Base-by-base conservation (phyloP, 1,284 basidiomycete genomes). In the Calocybe gambosa region DNA sequence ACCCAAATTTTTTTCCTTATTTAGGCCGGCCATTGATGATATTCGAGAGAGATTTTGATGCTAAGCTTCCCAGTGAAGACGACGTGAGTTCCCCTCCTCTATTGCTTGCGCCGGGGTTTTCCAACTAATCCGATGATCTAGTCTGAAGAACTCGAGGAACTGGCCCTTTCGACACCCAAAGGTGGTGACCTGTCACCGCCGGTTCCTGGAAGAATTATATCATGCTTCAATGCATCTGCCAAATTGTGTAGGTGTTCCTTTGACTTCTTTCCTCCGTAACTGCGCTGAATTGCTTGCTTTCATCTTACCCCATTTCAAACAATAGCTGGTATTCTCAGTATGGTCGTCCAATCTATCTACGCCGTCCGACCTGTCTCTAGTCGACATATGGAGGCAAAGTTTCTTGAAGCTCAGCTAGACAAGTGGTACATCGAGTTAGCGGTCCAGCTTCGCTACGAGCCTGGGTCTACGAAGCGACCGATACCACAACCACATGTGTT, bases 11-110 rank as follows among this genome's bases (percentile, higher is more conserved):
- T 42, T 26, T 31, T 39, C 23, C 37, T 26, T 6, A 21, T 12
- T 16, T 49, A 77, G 75, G 82, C 35, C 75, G 88, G 9, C 88
- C 89, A 0, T 68, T 90, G 42, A 80, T 83, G 45, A 86, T 93
- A 25, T 83, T 77, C 57, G 89, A 91, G 59, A 68, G 77, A 48
- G 89, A 93, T 59, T 91, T 86, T 55, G 89, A 92, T 58, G 88
- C 86, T 9, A 71, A 75, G 39, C 62, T 89, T 29, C 87, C 88
- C 5, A 70, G 70, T 46, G 70, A 77, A 31, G 74, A 79, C 39
- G 84, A 88, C 63, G 82, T 81, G 55, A 52, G 70, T 62, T 28
- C 36, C 16, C 23, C 37, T 38, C 10, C 19, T 41, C 18, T 39
- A 4, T 20, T 34, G 4, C 13, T 15, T 34, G 15, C 13, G 31